A percentile compares a stretch with the other conserved stretches of the same genome.
Evolutionary conservation across 1,284 basidiomycete species (phyloP).

Genomic region (Tilletia indica): DNA sequence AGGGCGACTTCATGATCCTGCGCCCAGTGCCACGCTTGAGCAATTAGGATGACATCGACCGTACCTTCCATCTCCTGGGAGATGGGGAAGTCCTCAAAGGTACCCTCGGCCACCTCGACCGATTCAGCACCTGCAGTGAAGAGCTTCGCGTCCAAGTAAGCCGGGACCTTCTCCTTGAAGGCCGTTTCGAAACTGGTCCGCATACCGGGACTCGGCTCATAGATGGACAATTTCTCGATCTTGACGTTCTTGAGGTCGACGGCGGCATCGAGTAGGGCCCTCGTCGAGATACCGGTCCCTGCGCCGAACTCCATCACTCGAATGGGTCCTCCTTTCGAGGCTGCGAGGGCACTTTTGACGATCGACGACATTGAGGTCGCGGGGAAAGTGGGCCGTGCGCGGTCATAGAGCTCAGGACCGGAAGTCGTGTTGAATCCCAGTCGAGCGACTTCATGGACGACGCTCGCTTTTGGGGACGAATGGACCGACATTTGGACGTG

Average conservation of each 20-base stretch:
- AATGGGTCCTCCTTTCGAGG: constrained; percentile 25
- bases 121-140: constrained; percentile 25
- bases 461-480: constrained; percentile 17
- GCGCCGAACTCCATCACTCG: constrained; percentile 49
- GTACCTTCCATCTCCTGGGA: constrained; percentile 24
- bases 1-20: constrained; percentile 39
- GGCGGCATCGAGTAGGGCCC: constrained; percentile 39
- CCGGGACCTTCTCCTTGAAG: constrained; percentile 23
- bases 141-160: constrained; percentile 22
- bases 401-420: constrained; percentile 39
- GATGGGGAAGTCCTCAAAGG: constrained; percentile 36
- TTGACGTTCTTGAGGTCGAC: constrained; percentile 30
- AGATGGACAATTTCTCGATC: background rate
- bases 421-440: constrained; percentile 38
- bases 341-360: constrained; percentile 25
- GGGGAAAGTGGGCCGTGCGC: constrained; percentile 38
- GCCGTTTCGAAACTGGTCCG: constrained; percentile 32
- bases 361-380: constrained; percentile 34
- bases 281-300: constrained; percentile 49
- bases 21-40: constrained; percentile 51
- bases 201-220: constrained; percentile 34
- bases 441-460: constrained; percentile 33
- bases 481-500: too few species aligned
- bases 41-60: constrained; percentile 45
- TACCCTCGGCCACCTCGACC: constrained; percentile 33